Conservation (phyloP, 148 eudicot genomes). For the Rhododendron griersonianum region DNA sequence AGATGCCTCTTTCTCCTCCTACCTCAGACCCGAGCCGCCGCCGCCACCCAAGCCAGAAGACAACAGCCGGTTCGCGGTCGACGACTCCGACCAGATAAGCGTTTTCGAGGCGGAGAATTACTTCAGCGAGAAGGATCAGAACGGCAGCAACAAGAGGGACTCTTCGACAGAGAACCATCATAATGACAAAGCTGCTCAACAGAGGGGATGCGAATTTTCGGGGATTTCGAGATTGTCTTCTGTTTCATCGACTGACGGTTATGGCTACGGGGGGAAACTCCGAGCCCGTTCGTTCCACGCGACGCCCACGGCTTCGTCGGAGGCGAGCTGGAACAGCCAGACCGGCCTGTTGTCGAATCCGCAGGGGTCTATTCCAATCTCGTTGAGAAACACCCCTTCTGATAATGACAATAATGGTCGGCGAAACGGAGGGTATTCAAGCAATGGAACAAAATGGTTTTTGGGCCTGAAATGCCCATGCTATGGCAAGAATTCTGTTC, state of each 20-base stretch:
- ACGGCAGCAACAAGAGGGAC: neutral
- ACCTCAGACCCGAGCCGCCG: slow-evolving; percentile 22
- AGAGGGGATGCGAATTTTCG: slow-evolving; percentile 11
- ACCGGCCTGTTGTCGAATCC: slow-evolving; percentile 61
- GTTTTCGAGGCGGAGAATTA: slow-evolving; percentile 78
- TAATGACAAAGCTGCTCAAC: neutral
- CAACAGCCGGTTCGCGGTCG: slow-evolving; percentile 15
- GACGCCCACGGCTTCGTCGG: slow-evolving; percentile 81
- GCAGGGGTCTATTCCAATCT: slow-evolving; percentile 37
- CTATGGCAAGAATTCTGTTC: slow-evolving; percentile 59
- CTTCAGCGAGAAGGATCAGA: slow-evolving; percentile 46
- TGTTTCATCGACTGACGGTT: slow-evolving; percentile 37
- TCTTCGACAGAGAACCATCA: neutral
- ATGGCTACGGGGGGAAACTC: slow-evolving; percentile 28
- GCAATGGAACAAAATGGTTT: slow-evolving; percentile 38
- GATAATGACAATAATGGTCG: neutral
- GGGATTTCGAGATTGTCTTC: slow-evolving; percentile 46
- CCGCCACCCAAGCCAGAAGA: slow-evolving; percentile 5
- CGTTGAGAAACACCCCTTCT: slow-evolving; percentile 22
- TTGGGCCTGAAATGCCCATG: slow-evolving; percentile 60
- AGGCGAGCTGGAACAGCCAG: slow-evolving; percentile 89
- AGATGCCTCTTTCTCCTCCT: slow-evolving; percentile 39
- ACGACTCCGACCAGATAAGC: slow-evolving; percentile 53
- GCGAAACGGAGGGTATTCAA: slow-evolving; percentile 13
- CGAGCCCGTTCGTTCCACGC: slow-evolving; percentile 49